Conservation (phyloP, 768 basidiomycete genomes). For the Agaricus subrufescens region DNA sequence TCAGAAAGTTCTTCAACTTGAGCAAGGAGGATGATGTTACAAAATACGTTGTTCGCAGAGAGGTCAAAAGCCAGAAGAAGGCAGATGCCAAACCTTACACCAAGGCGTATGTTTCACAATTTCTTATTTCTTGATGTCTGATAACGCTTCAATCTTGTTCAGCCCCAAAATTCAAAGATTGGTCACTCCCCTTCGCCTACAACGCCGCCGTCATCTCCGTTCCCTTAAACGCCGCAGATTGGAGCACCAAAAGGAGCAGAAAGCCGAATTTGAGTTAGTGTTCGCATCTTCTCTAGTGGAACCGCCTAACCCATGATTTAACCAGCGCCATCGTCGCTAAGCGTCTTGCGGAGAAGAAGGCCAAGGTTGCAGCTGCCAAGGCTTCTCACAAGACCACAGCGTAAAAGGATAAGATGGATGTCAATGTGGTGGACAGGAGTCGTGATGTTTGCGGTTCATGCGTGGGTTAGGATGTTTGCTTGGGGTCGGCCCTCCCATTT, state of each 20-base stretch:
- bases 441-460: background rate
- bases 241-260: conserved; percentile 93
- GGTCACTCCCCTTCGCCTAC: conserved; percentile 91
- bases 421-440: background rate
- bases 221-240: conserved; percentile 85
- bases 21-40: conserved; percentile 97
- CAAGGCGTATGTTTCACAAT: conserved; percentile 73
- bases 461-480: background rate
- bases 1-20: conserved; percentile 96
- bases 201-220: conserved; percentile 90
- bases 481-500: background rate
- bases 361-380: conserved; percentile 83
- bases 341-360: conserved; percentile 91
- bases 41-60: conserved; percentile 93
- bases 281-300: conserved; percentile 4
- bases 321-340: conserved; percentile 70
- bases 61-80: conserved; percentile 89
- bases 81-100: conserved; percentile 87
- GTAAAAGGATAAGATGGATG: background rate
- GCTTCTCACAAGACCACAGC: conserved; percentile 55
- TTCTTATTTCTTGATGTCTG: background rate
- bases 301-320: background rate
- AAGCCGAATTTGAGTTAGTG: conserved; percentile 84
- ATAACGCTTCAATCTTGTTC: background rate
- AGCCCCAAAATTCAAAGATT: conserved; percentile 97